Base-by-base conservation (phyloP, 2,329 filamentous ascomycete genomes). In the Fusarium aywerte region DNA sequence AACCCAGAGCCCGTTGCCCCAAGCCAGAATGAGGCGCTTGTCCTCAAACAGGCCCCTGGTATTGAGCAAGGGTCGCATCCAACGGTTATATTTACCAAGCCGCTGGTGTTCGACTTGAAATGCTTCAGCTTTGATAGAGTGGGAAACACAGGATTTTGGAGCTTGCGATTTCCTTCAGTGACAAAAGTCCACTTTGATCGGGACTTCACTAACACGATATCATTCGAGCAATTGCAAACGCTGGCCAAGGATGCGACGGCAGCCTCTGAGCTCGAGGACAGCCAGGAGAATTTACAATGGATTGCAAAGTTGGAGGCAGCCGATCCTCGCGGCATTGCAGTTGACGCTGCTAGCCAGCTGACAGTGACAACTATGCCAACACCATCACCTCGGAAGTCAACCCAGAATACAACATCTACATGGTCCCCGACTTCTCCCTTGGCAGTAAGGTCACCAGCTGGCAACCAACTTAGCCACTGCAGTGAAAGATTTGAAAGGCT, bases 51-150 rank as follows among this genome's bases (percentile, higher is more conserved):
- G 20, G 81, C 84, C 12, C 76, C 79, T 12, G 80, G 82, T 0
- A 68, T 84, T 3, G 78, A 82, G 50, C 76, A 76, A 35, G 76
- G 79, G 42, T 74, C 81, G 72, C 63, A 78, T 58, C 79, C 85
- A 65, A 80, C 82, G 0, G 78, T 83, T 3, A 77, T 89, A 1
- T 97, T 97, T 75, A 85, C 83, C 8, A 81, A 83, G 0, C 93
- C 93, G 0, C 85, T 92, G 20, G 87, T 97, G 0, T 91, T 93
- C 56, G 94, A 97, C 69, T 81, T 97, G 60, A 83, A 91, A 23
- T 94, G 92, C 52, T 92, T 92, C 64, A 89, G 90, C 1, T 97
- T 93, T 69, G 90, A 93, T 61, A 92, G 90, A 72, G 84, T 86
- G 4, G 85, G 87, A 5, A 89, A 90, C 71, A 88, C 87, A 15